Conservation (phyloP, 2,329 filamentous ascomycete species). For the Pseudogymnoascus sp. region DNA sequence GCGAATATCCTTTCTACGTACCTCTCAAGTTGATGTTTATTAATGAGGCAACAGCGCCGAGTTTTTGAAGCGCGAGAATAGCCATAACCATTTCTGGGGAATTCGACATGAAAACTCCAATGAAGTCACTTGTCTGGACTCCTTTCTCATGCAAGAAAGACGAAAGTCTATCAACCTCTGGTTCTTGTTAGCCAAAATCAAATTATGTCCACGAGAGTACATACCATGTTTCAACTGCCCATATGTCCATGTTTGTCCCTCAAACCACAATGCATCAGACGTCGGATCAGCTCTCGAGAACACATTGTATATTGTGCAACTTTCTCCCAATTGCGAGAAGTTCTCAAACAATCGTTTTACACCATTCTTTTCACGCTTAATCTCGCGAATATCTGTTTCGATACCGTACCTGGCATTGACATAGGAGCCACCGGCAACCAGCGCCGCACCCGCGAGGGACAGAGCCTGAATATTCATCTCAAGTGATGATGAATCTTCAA, state of each 20-base stretch:
- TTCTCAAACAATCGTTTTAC: constrained; percentile 30
- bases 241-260: constrained; percentile 41
- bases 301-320: constrained; percentile 35
- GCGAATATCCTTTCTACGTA: constrained; percentile 20
- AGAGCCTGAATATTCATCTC: constrained; percentile 14
- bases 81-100: constrained; percentile 41
- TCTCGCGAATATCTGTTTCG: constrained; percentile 32
- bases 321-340: constrained; percentile 32
- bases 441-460: constrained; percentile 31
- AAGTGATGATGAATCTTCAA: constrained; percentile 17
- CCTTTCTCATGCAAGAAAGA: constrained; percentile 33
- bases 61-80: constrained; percentile 37
- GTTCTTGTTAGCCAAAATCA: constrained; percentile 6
- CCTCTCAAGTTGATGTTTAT: constrained; percentile 41
- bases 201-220: constrained; percentile 12
- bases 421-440: constrained; percentile 30
- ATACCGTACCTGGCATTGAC: constrained; percentile 37
- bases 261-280: constrained; percentile 41
- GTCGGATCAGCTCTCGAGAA: constrained; percentile 34
- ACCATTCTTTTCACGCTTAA: constrained; percentile 30
- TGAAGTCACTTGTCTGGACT: constrained; percentile 33
- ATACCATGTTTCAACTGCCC: constrained; percentile 35
- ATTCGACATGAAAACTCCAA: constrained; percentile 41
- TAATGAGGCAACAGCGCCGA: constrained; percentile 38
- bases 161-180: constrained; percentile 39